These are phyloP conservation scores for Axilococcus clingmanii DNA, from an alignment of 139 green algal species.

Conservation along the genomic window DNA sequence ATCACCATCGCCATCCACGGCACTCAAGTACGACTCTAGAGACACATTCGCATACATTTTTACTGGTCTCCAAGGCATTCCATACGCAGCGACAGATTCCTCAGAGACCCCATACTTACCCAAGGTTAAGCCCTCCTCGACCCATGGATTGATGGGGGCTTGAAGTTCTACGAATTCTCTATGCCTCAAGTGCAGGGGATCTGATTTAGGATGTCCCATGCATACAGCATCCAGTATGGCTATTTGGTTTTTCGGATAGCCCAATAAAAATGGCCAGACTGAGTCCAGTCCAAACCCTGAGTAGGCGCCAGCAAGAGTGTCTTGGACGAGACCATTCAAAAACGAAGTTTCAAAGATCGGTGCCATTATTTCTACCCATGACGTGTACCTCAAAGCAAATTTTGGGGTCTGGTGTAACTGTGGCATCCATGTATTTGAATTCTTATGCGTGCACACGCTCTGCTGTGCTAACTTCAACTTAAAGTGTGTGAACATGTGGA, in stretches of 20 bases:
- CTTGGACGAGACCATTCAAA: neutral
- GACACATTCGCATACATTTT: too few species aligned
- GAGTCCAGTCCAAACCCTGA: slow-evolving; percentile 28
- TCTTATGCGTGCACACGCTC: neutral
- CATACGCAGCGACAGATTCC: too few species aligned
- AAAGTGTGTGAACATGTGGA: neutral
- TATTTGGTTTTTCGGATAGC: slow-evolving; percentile 17
- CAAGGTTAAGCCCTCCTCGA: too few species aligned
- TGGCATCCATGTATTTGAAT: neutral
- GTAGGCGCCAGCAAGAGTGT: neutral
- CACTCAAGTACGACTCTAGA: too few species aligned
- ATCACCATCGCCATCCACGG: too few species aligned
- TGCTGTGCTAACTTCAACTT: slow-evolving; percentile 1
- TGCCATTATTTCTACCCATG: slow-evolving; percentile 1
- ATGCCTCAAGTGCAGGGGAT: too few species aligned
- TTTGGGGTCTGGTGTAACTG: neutral
- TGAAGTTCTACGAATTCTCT: too few species aligned
- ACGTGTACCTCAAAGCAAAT: neutral
- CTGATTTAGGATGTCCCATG: neutral
- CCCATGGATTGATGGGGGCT: too few species aligned
- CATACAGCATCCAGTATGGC: slow-evolving; percentile 15
- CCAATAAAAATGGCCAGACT: slow-evolving; percentile 29
- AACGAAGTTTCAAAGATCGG: neutral
- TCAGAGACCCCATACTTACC: too few species aligned
- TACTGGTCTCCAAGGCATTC: too few species aligned